phyloP scores from a whole-genome alignment of 2,329 filamentous ascomycete genomes.

The Trichoderma polysporum region DNA sequence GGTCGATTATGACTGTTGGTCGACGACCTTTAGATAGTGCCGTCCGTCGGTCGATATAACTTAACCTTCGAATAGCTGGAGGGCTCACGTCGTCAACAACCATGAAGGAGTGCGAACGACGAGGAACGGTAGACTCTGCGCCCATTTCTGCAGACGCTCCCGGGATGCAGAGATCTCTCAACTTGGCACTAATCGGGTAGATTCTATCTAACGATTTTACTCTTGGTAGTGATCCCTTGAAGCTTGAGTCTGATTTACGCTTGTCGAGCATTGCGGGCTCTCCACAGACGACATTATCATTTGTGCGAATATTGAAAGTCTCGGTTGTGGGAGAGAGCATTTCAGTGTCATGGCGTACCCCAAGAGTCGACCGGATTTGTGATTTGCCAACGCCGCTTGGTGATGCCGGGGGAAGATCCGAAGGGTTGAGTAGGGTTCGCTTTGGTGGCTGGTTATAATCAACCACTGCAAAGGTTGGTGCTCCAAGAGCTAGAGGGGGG shows the following conservation, averaged over 20 bases:
- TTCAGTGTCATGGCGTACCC: neutral
- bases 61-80: constrained; percentile 26
- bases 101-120: constrained; percentile 32
- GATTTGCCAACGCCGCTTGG: constrained; percentile 39
- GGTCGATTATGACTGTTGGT: constrained; percentile 31
- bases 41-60: constrained; percentile 31
- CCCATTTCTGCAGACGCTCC: constrained; percentile 26
- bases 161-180: constrained; percentile 34
- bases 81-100: constrained; percentile 28
- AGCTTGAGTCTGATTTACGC: constrained; percentile 29
- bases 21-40: constrained; percentile 33
- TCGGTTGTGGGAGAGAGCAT: constrained; percentile 36
- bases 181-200: constrained; percentile 32
- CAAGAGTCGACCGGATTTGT: constrained; percentile 25
- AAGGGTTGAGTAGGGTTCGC: constrained; percentile 20
- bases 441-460: constrained; percentile 29
- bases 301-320: constrained; percentile 34
- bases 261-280: constrained; percentile 43
- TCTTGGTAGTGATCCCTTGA: constrained; percentile 28
- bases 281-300: constrained; percentile 41
- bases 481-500: constrained; percentile 17
- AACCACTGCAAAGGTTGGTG: constrained; percentile 32
- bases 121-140: constrained; percentile 22
- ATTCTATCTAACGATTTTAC: constrained; percentile 42
- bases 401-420: constrained; percentile 28